These are phyloP conservation scores for Globisporangium ultimum DNA, from an alignment of 352 stramenopile species.

Conservation along the genomic window DNA sequence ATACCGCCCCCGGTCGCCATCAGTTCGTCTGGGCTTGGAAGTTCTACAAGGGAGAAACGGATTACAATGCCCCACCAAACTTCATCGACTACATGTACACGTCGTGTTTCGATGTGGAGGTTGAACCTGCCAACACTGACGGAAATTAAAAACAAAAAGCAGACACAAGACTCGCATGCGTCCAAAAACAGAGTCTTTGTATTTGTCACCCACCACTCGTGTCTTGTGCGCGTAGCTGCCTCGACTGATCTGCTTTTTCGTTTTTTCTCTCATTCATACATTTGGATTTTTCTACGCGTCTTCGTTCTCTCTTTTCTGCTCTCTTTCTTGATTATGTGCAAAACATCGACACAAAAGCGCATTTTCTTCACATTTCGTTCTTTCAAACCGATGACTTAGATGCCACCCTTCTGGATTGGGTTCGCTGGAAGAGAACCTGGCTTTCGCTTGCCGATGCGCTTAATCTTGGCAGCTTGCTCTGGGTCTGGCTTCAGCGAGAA, in stretches of 20 bases:
- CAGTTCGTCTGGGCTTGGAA: slow-evolving; percentile 42
- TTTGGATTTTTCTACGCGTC: background rate
- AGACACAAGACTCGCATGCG: too few species aligned
- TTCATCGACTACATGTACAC: slow-evolving; percentile 13
- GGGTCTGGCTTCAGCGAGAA: slow-evolving; percentile 72
- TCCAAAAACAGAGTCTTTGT: too few species aligned
- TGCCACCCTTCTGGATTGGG: slow-evolving; percentile 74
- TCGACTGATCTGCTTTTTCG: background rate
- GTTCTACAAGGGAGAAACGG: slow-evolving; percentile 13
- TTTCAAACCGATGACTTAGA: slow-evolving; percentile 12
- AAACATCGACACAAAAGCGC: background rate
- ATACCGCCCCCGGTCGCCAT: slow-evolving; percentile 17
- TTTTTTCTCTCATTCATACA: slow-evolving; percentile 1
- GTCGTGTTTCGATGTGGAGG: slow-evolving; percentile 15
- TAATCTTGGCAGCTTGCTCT: slow-evolving; percentile 73
- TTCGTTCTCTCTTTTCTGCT: background rate
- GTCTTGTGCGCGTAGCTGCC: background rate
- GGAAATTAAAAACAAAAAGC: too few species aligned
- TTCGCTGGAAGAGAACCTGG: slow-evolving; percentile 49
- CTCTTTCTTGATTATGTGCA: background rate
- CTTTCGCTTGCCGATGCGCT: slow-evolving; percentile 65
- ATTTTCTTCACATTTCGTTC: background rate
- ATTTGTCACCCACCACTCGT: background rate
- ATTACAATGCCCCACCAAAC: slow-evolving; percentile 1
- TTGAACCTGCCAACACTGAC: background rate